These are phyloP conservation scores for Cladosporium sp. DNA, from an alignment of 2,329 filamentous ascomycete genomes.

Conservation along the genomic window DNA sequence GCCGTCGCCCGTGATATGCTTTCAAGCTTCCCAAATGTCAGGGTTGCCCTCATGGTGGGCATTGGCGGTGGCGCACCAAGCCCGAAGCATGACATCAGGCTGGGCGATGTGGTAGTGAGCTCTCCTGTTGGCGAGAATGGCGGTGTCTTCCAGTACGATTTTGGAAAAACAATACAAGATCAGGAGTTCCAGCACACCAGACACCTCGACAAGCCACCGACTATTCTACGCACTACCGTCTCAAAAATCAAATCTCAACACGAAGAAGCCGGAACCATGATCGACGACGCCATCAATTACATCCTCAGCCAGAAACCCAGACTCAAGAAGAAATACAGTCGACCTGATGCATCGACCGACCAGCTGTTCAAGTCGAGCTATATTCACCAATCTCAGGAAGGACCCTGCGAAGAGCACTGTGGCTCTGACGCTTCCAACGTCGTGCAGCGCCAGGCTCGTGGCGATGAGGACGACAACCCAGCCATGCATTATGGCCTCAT, in stretches of 20 bases:
- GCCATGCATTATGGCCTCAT: slow-evolving; percentile 24
- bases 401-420: neutral
- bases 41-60: slow-evolving; percentile 18
- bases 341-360: neutral
- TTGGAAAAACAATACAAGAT: slow-evolving; percentile 15
- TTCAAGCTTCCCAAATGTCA: slow-evolving; percentile 17
- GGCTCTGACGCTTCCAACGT: slow-evolving; percentile 7
- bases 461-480: neutral
- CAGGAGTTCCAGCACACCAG: neutral
- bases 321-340: neutral
- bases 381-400: neutral
- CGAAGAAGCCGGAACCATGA: neutral
- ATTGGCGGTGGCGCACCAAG: slow-evolving; percentile 13
- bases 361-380: neutral
- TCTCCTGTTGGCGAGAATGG: slow-evolving; percentile 17
- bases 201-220: slow-evolving; percentile 12
- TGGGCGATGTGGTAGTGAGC: slow-evolving; percentile 28
- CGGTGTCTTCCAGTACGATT: slow-evolving; percentile 27
- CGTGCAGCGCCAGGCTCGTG: neutral
- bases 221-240: slow-evolving; percentile 12
- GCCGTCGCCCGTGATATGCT: slow-evolving; percentile 19
- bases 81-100: slow-evolving; percentile 21
- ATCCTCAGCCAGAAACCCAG: neutral
- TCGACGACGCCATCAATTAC: neutral
- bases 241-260: slow-evolving; percentile 11